Percentiles rank a stretch among this genome's conserved stretches.
These are phyloP conservation scores for Thalassiosira hispida DNA, from an alignment of 352 stramenopile genomes.

Conservation along the genomic window DNA sequence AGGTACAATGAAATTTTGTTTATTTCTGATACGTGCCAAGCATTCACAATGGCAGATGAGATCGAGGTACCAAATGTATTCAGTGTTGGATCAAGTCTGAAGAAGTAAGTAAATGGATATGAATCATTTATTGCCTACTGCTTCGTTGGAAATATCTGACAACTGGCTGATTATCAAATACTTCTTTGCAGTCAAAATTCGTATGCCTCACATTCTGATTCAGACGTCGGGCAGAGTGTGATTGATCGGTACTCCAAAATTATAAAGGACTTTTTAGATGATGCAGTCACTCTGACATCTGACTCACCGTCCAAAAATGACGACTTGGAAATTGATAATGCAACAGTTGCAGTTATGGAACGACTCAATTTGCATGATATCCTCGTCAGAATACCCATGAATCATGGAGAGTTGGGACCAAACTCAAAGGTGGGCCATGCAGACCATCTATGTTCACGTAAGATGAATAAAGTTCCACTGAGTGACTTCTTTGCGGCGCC, in stretches of 20 bases:
- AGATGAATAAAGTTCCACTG: conserved; percentile 53
- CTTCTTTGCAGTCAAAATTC: conserved; percentile 88
- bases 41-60: conserved; percentile 88
- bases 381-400: conserved; percentile 38
- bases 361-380: conserved; percentile 40
- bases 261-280: conserved; percentile 52
- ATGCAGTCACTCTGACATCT: conserved; percentile 33
- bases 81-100: conserved; percentile 91
- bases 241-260: conserved; percentile 82
- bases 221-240: conserved; percentile 67
- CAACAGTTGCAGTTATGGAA: conserved; percentile 63
- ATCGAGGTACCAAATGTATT: conserved; percentile 87
- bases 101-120: conserved; percentile 48
- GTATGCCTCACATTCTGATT: conserved; percentile 90
- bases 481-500: conserved; percentile 71
- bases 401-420: conserved; percentile 42
- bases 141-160: neutral
- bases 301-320: conserved; percentile 8
- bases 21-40: conserved; percentile 98
- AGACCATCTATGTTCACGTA: conserved; percentile 41
- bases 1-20: conserved; percentile 95
- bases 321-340: conserved; percentile 43
- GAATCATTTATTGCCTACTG: no score
- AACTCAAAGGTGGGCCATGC: conserved; percentile 48
- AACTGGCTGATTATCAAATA: conserved; percentile 8